Conservation (phyloP, 2,329 filamentous ascomycete species). For the Neopestalotiopsis rosae region DNA sequence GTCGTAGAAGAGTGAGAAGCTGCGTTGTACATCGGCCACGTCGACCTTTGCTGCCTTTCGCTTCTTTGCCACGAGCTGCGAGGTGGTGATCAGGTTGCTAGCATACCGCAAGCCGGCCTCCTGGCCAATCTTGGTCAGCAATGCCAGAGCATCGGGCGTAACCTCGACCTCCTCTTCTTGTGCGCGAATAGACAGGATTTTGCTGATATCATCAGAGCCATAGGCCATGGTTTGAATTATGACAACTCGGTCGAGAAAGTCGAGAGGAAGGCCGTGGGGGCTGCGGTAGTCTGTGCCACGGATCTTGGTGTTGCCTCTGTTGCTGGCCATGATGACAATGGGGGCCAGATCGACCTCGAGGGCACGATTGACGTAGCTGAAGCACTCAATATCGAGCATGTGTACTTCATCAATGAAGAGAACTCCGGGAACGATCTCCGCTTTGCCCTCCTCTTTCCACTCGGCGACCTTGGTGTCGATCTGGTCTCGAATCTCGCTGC, state of each 20-base stretch:
- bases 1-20: slow-evolving; percentile 94
- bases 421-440: slow-evolving; percentile 95
- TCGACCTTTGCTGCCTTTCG: slow-evolving; percentile 82
- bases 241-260: slow-evolving; percentile 94
- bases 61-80: slow-evolving; percentile 86
- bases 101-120: slow-evolving; percentile 93
- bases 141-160: slow-evolving; percentile 84
- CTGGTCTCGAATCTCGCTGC: slow-evolving; percentile 95
- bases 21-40: slow-evolving; percentile 89
- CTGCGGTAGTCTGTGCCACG: slow-evolving; percentile 92
- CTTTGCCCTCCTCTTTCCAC: slow-evolving; percentile 99
- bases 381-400: slow-evolving; percentile 99
- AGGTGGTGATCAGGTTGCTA: slow-evolving; percentile 97
- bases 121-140: slow-evolving; percentile 93
- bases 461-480: slow-evolving; percentile 99
- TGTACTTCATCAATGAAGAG: slow-evolving; percentile 99
- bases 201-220: slow-evolving; percentile 80
- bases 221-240: slow-evolving; percentile 96
- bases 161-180: slow-evolving; percentile 96
- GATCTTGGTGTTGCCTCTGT: slow-evolving; percentile 89
- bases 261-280: slow-evolving; percentile 91
- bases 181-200: slow-evolving; percentile 91
- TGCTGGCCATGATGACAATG: slow-evolving; percentile 99
- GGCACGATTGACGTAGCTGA: slow-evolving; percentile 97
- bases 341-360: slow-evolving; percentile 93